Conservation (phyloP, 305 asterid genomes). For the Solanum aculeatissimum region DNA sequence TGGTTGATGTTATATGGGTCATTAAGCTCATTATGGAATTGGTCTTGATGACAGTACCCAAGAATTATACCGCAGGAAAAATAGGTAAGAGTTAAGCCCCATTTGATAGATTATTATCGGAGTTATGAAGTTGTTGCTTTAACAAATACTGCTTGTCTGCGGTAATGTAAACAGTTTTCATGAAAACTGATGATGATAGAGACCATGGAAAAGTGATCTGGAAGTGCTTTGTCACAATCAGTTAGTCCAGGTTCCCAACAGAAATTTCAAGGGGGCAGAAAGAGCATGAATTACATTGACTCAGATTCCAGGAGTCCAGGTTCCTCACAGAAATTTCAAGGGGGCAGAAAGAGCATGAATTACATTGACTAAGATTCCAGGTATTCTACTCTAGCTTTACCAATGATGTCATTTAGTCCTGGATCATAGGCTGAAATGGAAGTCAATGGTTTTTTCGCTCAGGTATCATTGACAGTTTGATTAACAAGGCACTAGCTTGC, state of each 20-base stretch:
- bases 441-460: conserved; percentile 13
- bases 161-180: background rate
- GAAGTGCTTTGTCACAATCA: background rate
- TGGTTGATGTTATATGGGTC: background rate
- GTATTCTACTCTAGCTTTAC: conserved; percentile 19
- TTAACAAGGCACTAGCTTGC: conserved; percentile 63
- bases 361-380: conserved; percentile 68
- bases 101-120: background rate
- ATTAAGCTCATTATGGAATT: background rate
- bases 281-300: conserved; percentile 60
- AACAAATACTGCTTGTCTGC: background rate
- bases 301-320: conserved; percentile 94
- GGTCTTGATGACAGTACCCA: background rate
- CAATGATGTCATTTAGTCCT: background rate
- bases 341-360: conserved; percentile 85
- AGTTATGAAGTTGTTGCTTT: background rate
- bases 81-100: background rate
- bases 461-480: conserved; percentile 66
- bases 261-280: conserved; percentile 77
- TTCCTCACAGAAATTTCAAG: no score
- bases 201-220: background rate
- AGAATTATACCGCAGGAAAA: background rate
- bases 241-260: conserved; percentile 5
- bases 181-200: background rate
- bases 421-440: background rate